Conservation (phyloP, 2,329 filamentous ascomycete genomes). For the Aspergillus terreus region DNA sequence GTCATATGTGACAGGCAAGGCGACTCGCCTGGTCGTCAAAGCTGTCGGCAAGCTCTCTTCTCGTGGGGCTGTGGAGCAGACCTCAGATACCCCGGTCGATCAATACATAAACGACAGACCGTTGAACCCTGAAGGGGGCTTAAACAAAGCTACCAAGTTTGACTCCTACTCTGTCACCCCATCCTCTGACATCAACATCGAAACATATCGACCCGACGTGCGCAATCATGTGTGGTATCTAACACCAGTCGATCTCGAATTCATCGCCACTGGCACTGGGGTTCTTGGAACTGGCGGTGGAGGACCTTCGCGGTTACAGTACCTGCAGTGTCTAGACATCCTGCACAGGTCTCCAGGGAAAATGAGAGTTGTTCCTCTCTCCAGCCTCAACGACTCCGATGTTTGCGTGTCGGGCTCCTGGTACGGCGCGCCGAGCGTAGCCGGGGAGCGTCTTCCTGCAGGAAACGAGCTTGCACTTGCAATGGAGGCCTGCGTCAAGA, state of each 20-base stretch:
- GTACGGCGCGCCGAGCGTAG: constrained; percentile 35
- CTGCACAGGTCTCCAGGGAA: constrained; percentile 27
- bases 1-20: constrained; percentile 39
- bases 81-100: neutral
- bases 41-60: constrained; percentile 44
- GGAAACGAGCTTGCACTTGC: constrained; percentile 5
- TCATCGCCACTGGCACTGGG: constrained; percentile 36
- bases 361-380: constrained; percentile 39
- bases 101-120: neutral
- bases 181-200: constrained; percentile 23
- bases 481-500: constrained; percentile 14
- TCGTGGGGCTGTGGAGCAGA: neutral
- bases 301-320: constrained; percentile 44
- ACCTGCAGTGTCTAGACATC: constrained; percentile 41
- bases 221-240: constrained; percentile 33
- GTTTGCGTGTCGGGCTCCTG: constrained; percentile 44
- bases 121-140: neutral
- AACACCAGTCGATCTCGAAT: constrained; percentile 34
- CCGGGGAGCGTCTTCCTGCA: constrained; percentile 12
- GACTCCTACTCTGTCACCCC: constrained; percentile 17
- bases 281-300: constrained; percentile 39
- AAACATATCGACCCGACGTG: constrained; percentile 30
- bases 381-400: constrained; percentile 36
- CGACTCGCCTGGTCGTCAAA: constrained; percentile 36
- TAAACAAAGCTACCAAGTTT: neutral